phyloP scores from a whole-genome alignment of 2,329 filamentous ascomycete genomes.

The Calonectria crousiana region DNA sequence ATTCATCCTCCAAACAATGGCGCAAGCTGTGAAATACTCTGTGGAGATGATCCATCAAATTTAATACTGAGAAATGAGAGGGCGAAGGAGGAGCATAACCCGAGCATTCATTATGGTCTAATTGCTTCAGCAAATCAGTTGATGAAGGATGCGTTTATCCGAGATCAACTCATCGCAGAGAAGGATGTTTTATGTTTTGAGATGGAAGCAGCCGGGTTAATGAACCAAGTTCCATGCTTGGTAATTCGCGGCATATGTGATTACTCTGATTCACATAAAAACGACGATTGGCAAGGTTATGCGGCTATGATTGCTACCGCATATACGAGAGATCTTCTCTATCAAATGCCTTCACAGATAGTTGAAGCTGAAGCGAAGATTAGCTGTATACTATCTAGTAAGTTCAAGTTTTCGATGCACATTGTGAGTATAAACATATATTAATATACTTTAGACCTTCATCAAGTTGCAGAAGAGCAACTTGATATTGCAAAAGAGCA shows the following conservation, averaged over 20 bases:
- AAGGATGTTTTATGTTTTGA: constrained; percentile 42
- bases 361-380: background rate
- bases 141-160: background rate
- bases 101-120: background rate
- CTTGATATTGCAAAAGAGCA: background rate
- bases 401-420: background rate
- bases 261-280: background rate
- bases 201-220: constrained; percentile 38
- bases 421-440: background rate
- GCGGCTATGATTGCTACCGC: background rate
- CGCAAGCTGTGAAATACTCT: background rate
- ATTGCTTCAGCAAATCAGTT: background rate
- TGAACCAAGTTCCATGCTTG: background rate
- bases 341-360: fast-evolving
- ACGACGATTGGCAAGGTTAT: background rate
- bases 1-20: background rate
- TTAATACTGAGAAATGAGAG: background rate
- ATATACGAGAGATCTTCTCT: background rate
- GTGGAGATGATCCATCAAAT: background rate
- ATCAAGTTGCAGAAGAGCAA: background rate
- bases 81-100: background rate
- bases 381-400: background rate
- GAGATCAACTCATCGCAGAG: constrained; percentile 42
- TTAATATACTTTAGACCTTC: background rate
- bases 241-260: background rate